Evolutionary conservation across 2,329 filamentous ascomycete species (phyloP).

Genomic region (Hymenoscyphus fraxineus): DNA sequence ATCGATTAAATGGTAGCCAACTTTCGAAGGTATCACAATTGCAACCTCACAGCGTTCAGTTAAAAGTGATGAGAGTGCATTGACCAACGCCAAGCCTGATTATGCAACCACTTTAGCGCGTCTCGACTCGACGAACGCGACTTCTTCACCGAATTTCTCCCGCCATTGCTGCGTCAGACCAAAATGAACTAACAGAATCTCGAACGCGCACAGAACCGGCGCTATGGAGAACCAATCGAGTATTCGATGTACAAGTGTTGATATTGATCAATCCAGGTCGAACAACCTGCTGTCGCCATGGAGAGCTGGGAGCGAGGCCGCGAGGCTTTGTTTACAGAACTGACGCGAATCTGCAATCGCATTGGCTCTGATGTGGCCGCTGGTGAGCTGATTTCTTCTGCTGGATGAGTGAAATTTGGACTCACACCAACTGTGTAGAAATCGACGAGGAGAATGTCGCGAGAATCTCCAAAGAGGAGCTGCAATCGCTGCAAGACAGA

Average conservation of each 20-base stretch:
- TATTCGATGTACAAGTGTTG: background rate
- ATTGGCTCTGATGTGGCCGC: constrained; percentile 24
- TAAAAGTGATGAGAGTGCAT: background rate
- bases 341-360: constrained; percentile 23
- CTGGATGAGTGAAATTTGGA: background rate
- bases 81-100: too few species aligned
- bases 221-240: background rate
- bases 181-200: background rate
- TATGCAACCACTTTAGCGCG: background rate
- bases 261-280: background rate
- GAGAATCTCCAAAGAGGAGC: constrained; percentile 20
- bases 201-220: background rate
- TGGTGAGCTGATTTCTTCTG: constrained; percentile 17
- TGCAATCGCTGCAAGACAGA: constrained; percentile 16
- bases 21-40: background rate
- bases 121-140: background rate
- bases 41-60: too few species aligned
- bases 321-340: constrained; percentile 23
- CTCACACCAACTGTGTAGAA: constrained; percentile 18
- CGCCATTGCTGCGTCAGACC: background rate
- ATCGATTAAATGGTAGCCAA: too few species aligned
- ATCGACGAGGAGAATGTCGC: constrained; percentile 18
- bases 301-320: constrained; percentile 29
- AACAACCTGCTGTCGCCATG: constrained; percentile 19
- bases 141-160: background rate